These are phyloP conservation scores for Ceratobasidium sp. DNA, from an alignment of 1,284 basidiomycete genomes.

Conservation along the genomic window DNA sequence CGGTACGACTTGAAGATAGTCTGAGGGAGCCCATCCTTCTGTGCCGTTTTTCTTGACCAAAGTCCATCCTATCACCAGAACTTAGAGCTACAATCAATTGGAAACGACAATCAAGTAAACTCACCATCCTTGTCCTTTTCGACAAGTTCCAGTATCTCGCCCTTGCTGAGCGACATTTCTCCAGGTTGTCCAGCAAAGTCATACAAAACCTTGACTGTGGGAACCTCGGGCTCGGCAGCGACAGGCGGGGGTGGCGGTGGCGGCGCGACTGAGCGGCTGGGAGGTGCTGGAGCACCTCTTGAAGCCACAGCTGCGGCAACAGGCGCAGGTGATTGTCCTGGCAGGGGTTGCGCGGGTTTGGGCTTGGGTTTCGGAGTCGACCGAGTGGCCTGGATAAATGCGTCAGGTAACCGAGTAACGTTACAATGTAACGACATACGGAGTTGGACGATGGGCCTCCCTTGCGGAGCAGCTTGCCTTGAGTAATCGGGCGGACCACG, in stretches of 20 bases:
- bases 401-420: background rate
- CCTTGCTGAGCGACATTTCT: conserved; percentile 89
- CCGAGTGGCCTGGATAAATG: conserved; percentile 21
- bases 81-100: background rate
- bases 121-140: conserved; percentile 90
- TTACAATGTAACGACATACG: conserved; percentile 50
- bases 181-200: conserved; percentile 90
- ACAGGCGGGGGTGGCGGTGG: conserved; percentile 61
- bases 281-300: conserved; percentile 59
- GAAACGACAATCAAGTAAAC: conserved; percentile 38
- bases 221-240: conserved; percentile 68
- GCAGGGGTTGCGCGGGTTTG: conserved; percentile 65
- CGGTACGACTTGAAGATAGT: conserved; percentile 85
- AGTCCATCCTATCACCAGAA: conserved; percentile 79
- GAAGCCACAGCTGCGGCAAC: conserved; percentile 44
- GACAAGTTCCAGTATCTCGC: conserved; percentile 89
- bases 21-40: conserved; percentile 96
- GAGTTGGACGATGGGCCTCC: conserved; percentile 68
- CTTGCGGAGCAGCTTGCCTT: conserved; percentile 78
- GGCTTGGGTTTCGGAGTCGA: conserved; percentile 52
- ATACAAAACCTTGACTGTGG: conserved; percentile 86
- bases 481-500: conserved; percentile 79
- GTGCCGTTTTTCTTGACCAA: conserved; percentile 82
- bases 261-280: conserved; percentile 50
- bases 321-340: conserved; percentile 49